A percentile compares a stretch with the other conserved stretches of the same genome.
Conservation (phyloP, 148 eudicot genomes). For the Linanthus parryae region DNA sequence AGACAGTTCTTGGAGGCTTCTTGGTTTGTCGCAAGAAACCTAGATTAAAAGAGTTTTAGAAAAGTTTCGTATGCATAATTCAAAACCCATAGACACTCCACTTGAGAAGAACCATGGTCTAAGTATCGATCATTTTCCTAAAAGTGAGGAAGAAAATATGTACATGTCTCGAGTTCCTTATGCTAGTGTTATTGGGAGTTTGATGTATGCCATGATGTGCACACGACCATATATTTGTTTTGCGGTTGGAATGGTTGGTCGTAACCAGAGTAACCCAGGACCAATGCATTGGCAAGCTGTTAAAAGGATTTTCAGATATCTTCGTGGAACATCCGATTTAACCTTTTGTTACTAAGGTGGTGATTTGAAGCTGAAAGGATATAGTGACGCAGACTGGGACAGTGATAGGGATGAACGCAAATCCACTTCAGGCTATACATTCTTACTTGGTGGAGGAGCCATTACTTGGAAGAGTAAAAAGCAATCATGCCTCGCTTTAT, state of each 20-base stretch:
- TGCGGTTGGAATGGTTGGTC: background rate
- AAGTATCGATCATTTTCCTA: background rate
- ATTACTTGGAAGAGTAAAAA: too few relatives aligned
- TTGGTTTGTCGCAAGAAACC: background rate
- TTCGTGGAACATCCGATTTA: background rate
- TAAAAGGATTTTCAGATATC: slow-evolving; percentile 5
- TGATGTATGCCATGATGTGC: slow-evolving; percentile 3
- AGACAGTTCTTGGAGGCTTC: background rate
- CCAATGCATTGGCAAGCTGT: slow-evolving; percentile 3
- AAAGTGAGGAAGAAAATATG: background rate
- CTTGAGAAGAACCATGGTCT: background rate
- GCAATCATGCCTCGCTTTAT: too few relatives aligned
- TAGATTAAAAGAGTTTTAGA: background rate
- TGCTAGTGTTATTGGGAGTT: slow-evolving; percentile 6
- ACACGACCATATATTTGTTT: background rate
- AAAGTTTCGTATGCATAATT: background rate
- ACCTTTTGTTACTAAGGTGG: background rate
- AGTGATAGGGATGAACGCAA: too few relatives aligned
- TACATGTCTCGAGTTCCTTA: background rate
- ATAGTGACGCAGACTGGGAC: too few relatives aligned
- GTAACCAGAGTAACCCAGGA: background rate
- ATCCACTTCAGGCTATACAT: too few relatives aligned
- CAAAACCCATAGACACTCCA: background rate
- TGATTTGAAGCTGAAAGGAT: too few relatives aligned
- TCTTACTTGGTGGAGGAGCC: too few relatives aligned